Percentiles rank a stretch among this genome's conserved stretches.
These are phyloP conservation scores for Trypanosoma caninum DNA, from an alignment of 208 protist genomes.

Conservation along the genomic window DNA sequence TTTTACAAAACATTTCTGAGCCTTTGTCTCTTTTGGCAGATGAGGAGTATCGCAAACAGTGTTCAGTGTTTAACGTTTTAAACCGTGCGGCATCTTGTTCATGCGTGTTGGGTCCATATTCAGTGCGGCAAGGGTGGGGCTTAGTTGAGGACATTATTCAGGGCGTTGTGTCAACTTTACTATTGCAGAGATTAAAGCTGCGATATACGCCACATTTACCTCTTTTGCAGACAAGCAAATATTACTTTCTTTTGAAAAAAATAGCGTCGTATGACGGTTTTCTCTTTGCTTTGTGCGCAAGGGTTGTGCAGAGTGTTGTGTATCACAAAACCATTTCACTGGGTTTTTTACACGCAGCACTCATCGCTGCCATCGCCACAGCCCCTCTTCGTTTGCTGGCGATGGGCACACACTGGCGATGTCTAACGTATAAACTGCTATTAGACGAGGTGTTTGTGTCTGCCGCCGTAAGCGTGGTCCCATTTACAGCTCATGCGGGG, in stretches of 20 bases:
- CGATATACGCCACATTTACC: conserved; percentile 39
- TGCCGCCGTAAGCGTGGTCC: conserved; percentile 38
- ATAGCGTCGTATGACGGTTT: conserved; percentile 30
- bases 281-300: conserved; percentile 24
- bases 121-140: conserved; percentile 28
- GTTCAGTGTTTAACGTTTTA: conserved; percentile 30
- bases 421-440: conserved; percentile 64
- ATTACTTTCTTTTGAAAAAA: not conserved
- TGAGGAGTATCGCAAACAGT: conserved; percentile 58
- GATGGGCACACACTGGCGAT: conserved; percentile 52
- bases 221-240: not conserved
- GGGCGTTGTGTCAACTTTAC: conserved; percentile 47
- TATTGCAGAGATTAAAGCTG: conserved; percentile 49
- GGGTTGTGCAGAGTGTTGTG: conserved; percentile 46
- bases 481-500: conserved; percentile 33
- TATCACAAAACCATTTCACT: conserved; percentile 40
- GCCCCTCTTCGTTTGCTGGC: conserved; percentile 61
- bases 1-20: conserved; percentile 76
- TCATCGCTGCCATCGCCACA: conserved; percentile 34
- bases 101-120: conserved; percentile 36
- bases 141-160: conserved; percentile 67
- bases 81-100: conserved; percentile 46
- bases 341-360: conserved; percentile 27
- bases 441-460: conserved; percentile 60
- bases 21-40: conserved; percentile 57